Conservation (phyloP, 768 basidiomycete species). For the Suillus paluster region DNA sequence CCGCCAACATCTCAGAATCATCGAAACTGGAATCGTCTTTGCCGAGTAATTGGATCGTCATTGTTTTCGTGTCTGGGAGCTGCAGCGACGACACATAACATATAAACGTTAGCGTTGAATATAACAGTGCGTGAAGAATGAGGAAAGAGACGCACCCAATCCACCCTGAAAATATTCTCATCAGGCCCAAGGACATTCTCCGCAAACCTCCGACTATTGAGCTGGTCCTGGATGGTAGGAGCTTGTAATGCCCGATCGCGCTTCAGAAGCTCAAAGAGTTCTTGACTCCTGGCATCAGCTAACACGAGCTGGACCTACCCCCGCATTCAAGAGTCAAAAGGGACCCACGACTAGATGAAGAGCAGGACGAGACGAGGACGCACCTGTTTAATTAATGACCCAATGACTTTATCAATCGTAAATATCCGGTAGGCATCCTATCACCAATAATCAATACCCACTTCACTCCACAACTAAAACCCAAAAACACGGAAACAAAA, state of each 20-base stretch:
- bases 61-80: conserved; percentile 67
- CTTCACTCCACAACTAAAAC: conserved; percentile 41
- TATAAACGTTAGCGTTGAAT: background rate
- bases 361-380: conserved; percentile 18
- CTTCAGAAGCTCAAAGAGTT: conserved; percentile 71
- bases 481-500: background rate
- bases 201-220: conserved; percentile 65
- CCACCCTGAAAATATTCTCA: conserved; percentile 79
- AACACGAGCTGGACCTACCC: conserved; percentile 66
- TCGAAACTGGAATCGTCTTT: conserved; percentile 79
- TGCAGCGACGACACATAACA: conserved; percentile 38
- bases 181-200: conserved; percentile 76
- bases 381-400: conserved; percentile 88
- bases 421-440: conserved; percentile 82
- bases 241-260: conserved; percentile 61
- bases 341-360: background rate
- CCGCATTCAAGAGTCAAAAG: background rate
- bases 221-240: conserved; percentile 74
- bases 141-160: conserved; percentile 61
- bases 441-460: too few relatives aligned
- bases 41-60: conserved; percentile 77
- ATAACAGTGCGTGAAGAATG: conserved; percentile 1
- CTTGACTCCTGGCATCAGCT: conserved; percentile 71
- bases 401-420: conserved; percentile 91
- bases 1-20: conserved; percentile 75